A percentile compares a stretch with the other conserved stretches of the same genome.
These are phyloP conservation scores for Tricladium varicosporioides DNA, from an alignment of 2,329 filamentous ascomycete genomes.

Conservation along the genomic window DNA sequence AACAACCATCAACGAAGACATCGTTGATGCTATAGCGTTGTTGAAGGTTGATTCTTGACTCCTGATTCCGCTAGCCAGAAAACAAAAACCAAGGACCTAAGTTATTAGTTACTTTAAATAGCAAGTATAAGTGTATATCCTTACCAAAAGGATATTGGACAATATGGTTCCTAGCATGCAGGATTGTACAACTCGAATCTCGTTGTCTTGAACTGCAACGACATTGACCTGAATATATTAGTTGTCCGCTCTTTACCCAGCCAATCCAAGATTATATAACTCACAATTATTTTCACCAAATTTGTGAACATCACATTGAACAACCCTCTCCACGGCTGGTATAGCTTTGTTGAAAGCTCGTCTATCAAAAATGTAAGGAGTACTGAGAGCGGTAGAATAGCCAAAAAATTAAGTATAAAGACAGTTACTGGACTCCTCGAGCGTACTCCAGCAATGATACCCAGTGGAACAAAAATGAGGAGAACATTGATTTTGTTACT, in stretches of 20 bases:
- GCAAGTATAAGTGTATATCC: not conserved
- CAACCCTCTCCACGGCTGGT: constrained; percentile 64
- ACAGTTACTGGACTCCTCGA: not conserved
- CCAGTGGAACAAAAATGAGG: not conserved
- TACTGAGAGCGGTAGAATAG: constrained; percentile 81
- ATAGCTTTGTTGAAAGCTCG: constrained; percentile 81
- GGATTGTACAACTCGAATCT: constrained; percentile 76
- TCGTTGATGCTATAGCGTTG: constrained; percentile 82
- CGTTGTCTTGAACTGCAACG: constrained; percentile 68
- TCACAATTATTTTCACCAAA: constrained; percentile 45
- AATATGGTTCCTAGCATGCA: constrained; percentile 82
- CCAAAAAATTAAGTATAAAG: constrained; percentile 71
- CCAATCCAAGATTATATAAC: constrained; percentile 31
- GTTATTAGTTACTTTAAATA: not conserved
- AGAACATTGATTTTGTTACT: not conserved
- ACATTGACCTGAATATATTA: constrained; percentile 36
- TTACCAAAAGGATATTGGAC: constrained; percentile 43
- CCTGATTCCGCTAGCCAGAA: constrained; percentile 71
- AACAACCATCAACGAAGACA: constrained; percentile 64
- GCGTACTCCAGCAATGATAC: not conserved
- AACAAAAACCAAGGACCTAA: constrained; percentile 69
- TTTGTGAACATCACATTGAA: constrained; percentile 57
- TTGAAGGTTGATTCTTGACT: constrained; percentile 76
- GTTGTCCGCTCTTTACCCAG: not conserved
- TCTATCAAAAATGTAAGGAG: constrained; percentile 55